Conservation (phyloP, 768 basidiomycete species). For the Vararia minispora region DNA sequence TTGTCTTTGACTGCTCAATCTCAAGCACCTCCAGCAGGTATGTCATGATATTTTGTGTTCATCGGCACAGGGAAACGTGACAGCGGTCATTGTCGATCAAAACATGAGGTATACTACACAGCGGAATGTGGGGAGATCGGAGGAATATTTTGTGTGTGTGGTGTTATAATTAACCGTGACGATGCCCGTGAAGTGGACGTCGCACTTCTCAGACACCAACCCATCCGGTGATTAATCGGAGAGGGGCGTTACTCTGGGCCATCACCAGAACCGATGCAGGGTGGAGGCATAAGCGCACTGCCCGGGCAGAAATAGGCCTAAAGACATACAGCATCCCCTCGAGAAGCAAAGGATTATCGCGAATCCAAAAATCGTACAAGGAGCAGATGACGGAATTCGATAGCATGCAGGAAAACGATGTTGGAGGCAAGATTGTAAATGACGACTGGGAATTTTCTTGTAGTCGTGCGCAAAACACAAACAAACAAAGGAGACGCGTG, state of each 20-base stretch:
- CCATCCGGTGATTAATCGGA: constrained; percentile 10
- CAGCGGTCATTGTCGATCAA: too few relatives aligned
- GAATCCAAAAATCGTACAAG: neutral
- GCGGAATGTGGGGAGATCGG: too few relatives aligned
- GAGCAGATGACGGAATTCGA: neutral
- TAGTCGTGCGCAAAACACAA: neutral
- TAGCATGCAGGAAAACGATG: neutral
- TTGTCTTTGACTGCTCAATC: too few relatives aligned
- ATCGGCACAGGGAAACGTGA: too few relatives aligned
- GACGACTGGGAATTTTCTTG: neutral
- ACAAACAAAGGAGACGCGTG: neutral
- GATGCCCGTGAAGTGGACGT: constrained; percentile 2
- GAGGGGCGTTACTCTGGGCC: constrained; percentile 10
- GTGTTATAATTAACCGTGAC: constrained; percentile 12
- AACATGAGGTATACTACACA: too few relatives aligned
- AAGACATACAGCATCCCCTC: too few relatives aligned
- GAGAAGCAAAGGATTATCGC: too few relatives aligned
- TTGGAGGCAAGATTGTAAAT: neutral
- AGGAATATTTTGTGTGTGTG: too few relatives aligned
- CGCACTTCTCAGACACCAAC: constrained; percentile 15
- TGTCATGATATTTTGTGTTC: too few relatives aligned
- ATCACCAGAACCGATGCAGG: constrained; percentile 18
- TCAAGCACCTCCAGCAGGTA: too few relatives aligned
- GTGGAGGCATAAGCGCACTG: constrained; percentile 11
- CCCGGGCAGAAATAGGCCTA: constrained; percentile 18